Base-by-base conservation (phyloP, 2,329 filamentous ascomycete genomes). In the Cercospora sesami region DNA sequence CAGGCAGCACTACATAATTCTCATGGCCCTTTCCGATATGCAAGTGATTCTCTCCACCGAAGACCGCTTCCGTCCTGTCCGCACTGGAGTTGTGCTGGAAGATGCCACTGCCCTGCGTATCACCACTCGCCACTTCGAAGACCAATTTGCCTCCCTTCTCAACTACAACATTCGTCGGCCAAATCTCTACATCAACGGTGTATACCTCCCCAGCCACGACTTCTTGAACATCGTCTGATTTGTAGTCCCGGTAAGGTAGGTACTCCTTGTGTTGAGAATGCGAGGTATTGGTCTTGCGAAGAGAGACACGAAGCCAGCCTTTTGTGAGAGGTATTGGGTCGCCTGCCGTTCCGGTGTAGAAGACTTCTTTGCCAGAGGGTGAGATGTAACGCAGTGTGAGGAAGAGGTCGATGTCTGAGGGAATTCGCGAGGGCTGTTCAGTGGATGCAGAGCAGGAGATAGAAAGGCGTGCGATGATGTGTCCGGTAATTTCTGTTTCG, bases 401-500 rank as follows among this genome's bases (percentile, higher is more conserved):
- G 73, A 90, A 90, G 4, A 90, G 75, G 71, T 90, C 87, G 31
- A 90, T 89, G 64, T 90, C 88, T 1, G 78, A 79, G 0, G 84
- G 84, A 0, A 3, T 59, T 9, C 36, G 55, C 63, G 78, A 80
- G 1, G 71, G 60, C 39, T 66, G 60, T 5, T 68, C 61, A 2
- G 65, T 58, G 3, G 68, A 33, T 4, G 60, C 36, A 7, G 74
- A 73, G 39, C 67, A 68, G 1, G 89, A 90, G 0, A 91, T 85
- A 68, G 88, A 87, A 4, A 92, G 80, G 70, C 87, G 89, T 0
- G 88, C 88, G 0, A 86, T 81, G 30, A 91, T 80, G 73, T 91
- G 88, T 0, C 90, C 90, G 0, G 90, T 92, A 64, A 92, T 86
- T 74, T 92, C 90, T 0, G 86, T 90, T 73, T 91, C 88, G 6